Evolutionary conservation across 164 flowering plant genomes (phyloP), one percentile per base, ranked within the genome.

Genomic region (Piper longum): DNA sequence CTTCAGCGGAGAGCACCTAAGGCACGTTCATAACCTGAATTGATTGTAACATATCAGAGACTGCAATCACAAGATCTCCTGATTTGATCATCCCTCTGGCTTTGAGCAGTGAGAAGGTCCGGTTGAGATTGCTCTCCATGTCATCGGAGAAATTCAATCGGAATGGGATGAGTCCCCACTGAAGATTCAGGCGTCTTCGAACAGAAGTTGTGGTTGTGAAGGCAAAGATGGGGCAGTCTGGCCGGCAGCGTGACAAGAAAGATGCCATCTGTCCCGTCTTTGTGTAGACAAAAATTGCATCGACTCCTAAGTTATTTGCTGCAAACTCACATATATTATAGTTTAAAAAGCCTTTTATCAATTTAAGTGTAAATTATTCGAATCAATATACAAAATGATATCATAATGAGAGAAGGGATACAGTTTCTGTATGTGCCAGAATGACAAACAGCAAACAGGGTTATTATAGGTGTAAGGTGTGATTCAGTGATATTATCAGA

Each of bases 21-120:
- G 98, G 98, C 26, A 92, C 96, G 74, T 84, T 89, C 91, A 89
- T 86, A 16, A 93, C 96, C 79, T 93, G 99, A 74, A 90, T 79
- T 62, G 99, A 93, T 68, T 93, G 99, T 73, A 90, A 70, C 87
- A 86, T 83, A 75, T 93, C 99, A 4, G 99, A 89, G 41, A 93
- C 92, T 2, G 97, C 92, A 60, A 93, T 85, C 61, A 90, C 88
- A 54, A 91, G 91, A 74, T 88, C 96, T 54, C 99, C 97, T 14
- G 96, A 85, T 62, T 81, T 76, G 75, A 93, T 79, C 92, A 93
- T 85, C 14, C 96, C 96, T 69, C 97, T 78, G 60, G 97, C 88
- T 70, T 88, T 93, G 67, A 90, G 89, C 75, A 93, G 66, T 4
- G 87, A 69, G 75, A 93, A 90, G 43, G 99, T 90, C 71, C 77